These are phyloP conservation scores for Nannochloris sp. DNA, from an alignment of 139 green algal species.

Conservation along the genomic window DNA sequence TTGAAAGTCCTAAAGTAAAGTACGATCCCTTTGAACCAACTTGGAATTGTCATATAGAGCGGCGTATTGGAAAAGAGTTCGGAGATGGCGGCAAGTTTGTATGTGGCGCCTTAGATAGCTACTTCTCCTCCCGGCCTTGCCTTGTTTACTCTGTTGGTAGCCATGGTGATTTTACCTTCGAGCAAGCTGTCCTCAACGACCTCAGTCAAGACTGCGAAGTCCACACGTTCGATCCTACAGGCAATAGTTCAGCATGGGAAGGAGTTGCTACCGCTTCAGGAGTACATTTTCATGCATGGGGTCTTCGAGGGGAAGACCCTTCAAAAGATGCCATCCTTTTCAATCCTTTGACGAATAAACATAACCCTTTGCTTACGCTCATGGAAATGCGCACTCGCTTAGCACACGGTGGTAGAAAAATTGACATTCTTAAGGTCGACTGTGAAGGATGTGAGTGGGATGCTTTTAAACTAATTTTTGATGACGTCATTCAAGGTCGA, in stretches of 20 bases:
- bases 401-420: not conserved
- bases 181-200: not conserved
- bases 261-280: not conserved
- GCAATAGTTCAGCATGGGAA: not conserved
- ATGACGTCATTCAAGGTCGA: not conserved
- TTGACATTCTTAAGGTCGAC: not conserved
- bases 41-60: not conserved
- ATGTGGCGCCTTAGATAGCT: not conserved
- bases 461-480: not conserved
- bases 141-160: conserved; percentile 1
- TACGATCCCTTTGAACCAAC: conserved; percentile 6
- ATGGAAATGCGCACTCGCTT: not conserved
- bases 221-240: conserved; percentile 15
- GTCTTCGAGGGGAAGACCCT: not conserved
- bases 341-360: no score
- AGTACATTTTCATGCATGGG: not conserved
- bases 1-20: not conserved
- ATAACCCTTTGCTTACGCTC: not conserved
- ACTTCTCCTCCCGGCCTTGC: not conserved
- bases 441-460: not conserved
- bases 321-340: no score
- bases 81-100: conserved; percentile 18
- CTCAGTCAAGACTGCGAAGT: conserved; percentile 1
- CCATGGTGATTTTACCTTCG: conserved; percentile 9
- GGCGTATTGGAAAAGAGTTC: not conserved